Conservation (phyloP, 805 yeast species). For the Vanderwaltozyma verrucispora region DNA sequence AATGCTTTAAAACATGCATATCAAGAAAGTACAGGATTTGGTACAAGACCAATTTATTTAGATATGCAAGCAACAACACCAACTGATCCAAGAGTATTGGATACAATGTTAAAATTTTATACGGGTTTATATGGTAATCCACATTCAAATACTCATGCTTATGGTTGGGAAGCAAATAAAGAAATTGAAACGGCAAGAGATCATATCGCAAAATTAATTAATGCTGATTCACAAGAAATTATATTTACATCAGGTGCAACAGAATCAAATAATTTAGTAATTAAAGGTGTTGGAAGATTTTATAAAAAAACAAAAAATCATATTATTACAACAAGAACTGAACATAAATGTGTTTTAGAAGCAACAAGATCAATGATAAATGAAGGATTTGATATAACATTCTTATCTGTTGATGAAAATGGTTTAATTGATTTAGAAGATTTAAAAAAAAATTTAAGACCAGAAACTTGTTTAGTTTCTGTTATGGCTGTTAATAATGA, state of each 20-base stretch:
- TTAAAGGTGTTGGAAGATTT: constrained; percentile 93
- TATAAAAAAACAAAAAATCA: constrained; percentile 85
- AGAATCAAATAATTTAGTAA: constrained; percentile 87
- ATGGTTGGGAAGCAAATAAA: constrained; percentile 97
- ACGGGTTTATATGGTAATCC: constrained; percentile 97
- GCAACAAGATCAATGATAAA: constrained; percentile 91
- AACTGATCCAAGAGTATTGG: constrained; percentile 91
- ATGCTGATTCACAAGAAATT: constrained; percentile 94
- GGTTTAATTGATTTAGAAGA: constrained; percentile 75
- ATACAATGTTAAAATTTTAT: constrained; percentile 71
- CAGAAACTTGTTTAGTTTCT: constrained; percentile 84
- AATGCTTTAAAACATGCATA: constrained; percentile 32
- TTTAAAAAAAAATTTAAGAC: constrained; percentile 73
- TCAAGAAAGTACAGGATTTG: constrained; percentile 35
- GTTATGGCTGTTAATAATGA: constrained; percentile 97
- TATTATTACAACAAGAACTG: constrained; percentile 92
- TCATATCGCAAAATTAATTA: constrained; percentile 71
- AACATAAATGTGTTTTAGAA: constrained; percentile 97
- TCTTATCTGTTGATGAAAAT: constrained; percentile 69
- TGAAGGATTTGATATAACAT: constrained; percentile 95
- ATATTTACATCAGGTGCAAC: constrained; percentile 98
- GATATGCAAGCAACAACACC: constrained; percentile 99
- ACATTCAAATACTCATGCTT: constrained; percentile 91
- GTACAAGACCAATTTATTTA: constrained; percentile 84
- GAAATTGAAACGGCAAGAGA: constrained; percentile 83